Evolutionary conservation across 805 yeast genomes (phyloP), one percentile per base, ranked within the genome.

Genomic region (Metschnikowia bowlesiae): DNA sequence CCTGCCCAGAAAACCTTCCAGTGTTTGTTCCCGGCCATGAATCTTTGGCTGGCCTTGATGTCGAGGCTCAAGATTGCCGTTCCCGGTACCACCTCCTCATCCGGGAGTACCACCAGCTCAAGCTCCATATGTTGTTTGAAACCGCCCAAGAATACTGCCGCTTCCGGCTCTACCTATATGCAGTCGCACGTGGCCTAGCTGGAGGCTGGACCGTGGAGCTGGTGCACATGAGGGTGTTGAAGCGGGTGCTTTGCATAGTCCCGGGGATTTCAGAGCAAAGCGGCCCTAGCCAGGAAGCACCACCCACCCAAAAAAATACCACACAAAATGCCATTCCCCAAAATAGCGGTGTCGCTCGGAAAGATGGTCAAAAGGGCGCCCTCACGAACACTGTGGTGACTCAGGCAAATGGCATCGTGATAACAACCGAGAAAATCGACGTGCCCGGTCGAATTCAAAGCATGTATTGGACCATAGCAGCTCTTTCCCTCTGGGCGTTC

Each of bases 101-200:
- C 4, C 41, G 7, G 28, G 13, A 16, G 1, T 57, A 51, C 33
- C 59, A 57, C 28, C 40, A 49, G 39, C 45, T 49, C 14, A 14
- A 33, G 5, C 48, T 57, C n/a, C 53, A 47, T 31, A 41, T 44
- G 16, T 18, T 55, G 34, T 55, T 57, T 39, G 47, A 28, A 39
- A 34, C 36, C 9, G 18, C 13, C 2, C 54, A 48, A 29, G 49
- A 43, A 13, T 53, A 57, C 39, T 50, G 51, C 42, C 48, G 46
- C 31, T 57, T 57, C 46, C 52, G 61, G 8, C 48, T 57, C 22
- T 49, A 43, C 47, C 50, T 57, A 7, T 44, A 53, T 33, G 58
- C 59, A 9, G 43, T 53, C 8, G 46, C 47, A 6, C 45, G 34
- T 38, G 51, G 53, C 13, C 50, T 49, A 2, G 39, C 39, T 2